phyloP scores from a whole-genome alignment of 495 filamentous ascomycete genomes.

The Aspergillus heteromorphus region DNA sequence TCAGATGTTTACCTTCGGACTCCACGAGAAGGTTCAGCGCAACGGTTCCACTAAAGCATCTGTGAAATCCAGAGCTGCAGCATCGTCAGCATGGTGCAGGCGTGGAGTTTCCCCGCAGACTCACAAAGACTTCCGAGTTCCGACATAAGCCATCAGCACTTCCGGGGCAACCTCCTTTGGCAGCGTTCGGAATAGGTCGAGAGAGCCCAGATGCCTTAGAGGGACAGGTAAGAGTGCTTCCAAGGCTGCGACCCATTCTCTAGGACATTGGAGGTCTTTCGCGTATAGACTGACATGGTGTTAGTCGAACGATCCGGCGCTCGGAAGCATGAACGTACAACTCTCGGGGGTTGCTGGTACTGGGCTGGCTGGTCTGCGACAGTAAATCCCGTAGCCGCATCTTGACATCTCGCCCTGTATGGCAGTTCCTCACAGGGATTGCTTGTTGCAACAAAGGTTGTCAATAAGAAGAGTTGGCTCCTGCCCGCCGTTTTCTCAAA shows the following conservation, averaged over 20 bases:
- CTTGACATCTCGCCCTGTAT: slow-evolving; percentile 15
- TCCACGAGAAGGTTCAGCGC: slow-evolving; percentile 18
- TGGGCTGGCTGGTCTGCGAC: slow-evolving; percentile 1
- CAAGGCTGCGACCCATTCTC: slow-evolving; percentile 10
- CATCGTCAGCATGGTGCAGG: not conserved
- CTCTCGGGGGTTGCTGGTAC: slow-evolving; percentile 5
- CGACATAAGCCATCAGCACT: slow-evolving; percentile 22
- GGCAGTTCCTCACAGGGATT: slow-evolving; percentile 15
- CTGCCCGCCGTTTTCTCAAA: not conserved
- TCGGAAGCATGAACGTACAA: slow-evolving; percentile 7
- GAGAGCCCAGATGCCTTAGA: slow-evolving; percentile 15
- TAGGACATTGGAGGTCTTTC: slow-evolving; percentile 18
- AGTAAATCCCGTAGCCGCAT: slow-evolving; percentile 16
- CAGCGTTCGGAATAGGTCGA: slow-evolving; percentile 18
- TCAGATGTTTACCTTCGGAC: slow-evolving; percentile 13
- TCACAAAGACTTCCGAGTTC: slow-evolving; percentile 18
- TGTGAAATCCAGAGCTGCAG: slow-evolving; percentile 18
- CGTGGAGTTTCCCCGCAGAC: not conserved
- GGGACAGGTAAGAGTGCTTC: slow-evolving; percentile 7
- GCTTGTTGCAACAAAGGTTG: not conserved
- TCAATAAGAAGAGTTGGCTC: not conserved
- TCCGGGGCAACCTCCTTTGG: slow-evolving; percentile 16
- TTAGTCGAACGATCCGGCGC: not conserved
- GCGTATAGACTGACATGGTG: slow-evolving; percentile 14
- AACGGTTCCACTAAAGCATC: slow-evolving; percentile 21